These are phyloP conservation scores for Capsicum chinense DNA, from an alignment of 257 asterid genomes.

Conservation along the genomic window DNA sequence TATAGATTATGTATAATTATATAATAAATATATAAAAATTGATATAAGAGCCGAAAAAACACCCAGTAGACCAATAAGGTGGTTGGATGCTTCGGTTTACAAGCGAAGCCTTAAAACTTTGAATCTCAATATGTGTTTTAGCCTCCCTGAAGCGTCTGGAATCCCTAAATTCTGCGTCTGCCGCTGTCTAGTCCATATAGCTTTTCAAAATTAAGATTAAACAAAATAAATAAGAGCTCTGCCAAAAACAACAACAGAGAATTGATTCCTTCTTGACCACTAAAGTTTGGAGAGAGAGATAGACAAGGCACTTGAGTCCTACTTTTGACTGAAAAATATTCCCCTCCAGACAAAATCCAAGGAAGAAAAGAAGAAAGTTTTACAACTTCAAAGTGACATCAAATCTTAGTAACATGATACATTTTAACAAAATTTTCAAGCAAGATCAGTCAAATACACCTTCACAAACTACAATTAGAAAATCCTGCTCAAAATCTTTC, in stretches of 20 bases:
- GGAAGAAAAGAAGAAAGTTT: background rate
- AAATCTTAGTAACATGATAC: background rate
- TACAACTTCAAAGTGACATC: background rate
- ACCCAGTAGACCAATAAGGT: too few relatives aligned
- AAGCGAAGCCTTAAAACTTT: too few relatives aligned
- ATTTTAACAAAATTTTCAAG: background rate
- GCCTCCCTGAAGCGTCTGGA: too few relatives aligned
- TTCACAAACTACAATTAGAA: too few relatives aligned
- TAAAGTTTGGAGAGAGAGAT: background rate
- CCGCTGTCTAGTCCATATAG: too few relatives aligned
- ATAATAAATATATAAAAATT: too few relatives aligned
- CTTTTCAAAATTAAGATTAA: background rate
- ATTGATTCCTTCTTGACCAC: conserved; percentile 18
- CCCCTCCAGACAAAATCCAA: background rate
- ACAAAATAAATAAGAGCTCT: background rate
- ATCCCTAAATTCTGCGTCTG: too few relatives aligned
- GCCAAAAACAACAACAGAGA: background rate
- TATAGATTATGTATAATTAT: too few relatives aligned
- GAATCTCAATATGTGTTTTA: too few relatives aligned
- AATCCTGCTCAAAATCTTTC: background rate
- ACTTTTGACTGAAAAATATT: background rate
- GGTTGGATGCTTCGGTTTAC: too few relatives aligned
- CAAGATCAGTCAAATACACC: background rate
- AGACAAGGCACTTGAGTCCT: background rate
- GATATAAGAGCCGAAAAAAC: too few relatives aligned